Evolutionary conservation across 345 rosid species (phyloP).

Genomic region (Populus davidiana): DNA sequence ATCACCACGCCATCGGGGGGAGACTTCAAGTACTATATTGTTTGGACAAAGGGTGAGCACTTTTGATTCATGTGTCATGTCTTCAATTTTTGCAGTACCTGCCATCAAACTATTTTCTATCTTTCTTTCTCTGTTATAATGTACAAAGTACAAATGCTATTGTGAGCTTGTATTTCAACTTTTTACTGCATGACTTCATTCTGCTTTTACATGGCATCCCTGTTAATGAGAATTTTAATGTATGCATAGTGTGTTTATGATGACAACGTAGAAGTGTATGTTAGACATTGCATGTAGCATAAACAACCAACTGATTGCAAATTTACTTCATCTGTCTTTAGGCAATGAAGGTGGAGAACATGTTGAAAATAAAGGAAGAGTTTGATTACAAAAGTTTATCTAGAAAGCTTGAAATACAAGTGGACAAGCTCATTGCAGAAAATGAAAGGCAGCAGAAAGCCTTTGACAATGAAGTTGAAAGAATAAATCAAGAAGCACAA

Average conservation of each 20-base stretch:
- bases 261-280: background rate
- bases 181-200: background rate
- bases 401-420: constrained; percentile 34
- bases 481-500: constrained; percentile 33
- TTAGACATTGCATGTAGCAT: background rate
- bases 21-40: constrained; percentile 36
- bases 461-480: constrained; percentile 31
- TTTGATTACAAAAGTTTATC: constrained; percentile 37
- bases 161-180: background rate
- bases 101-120: background rate
- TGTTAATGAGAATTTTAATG: background rate
- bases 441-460: constrained; percentile 33
- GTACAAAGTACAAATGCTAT: background rate
- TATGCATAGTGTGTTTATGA: background rate
- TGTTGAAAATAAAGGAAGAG: constrained; percentile 37
- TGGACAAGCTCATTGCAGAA: constrained; percentile 36
- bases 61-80: background rate
- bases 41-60: constrained; percentile 35
- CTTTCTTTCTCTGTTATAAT: background rate
- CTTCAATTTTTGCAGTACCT: background rate
- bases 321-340: constrained; percentile 2
- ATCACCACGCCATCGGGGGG: constrained; percentile 37
- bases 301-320: background rate
- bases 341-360: constrained; percentile 40
- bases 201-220: background rate